A percentile compares a stretch with the other conserved stretches of the same genome.
These are phyloP conservation scores for Lachancea dasiensis DNA, from an alignment of 805 yeast species.

Conservation along the genomic window DNA sequence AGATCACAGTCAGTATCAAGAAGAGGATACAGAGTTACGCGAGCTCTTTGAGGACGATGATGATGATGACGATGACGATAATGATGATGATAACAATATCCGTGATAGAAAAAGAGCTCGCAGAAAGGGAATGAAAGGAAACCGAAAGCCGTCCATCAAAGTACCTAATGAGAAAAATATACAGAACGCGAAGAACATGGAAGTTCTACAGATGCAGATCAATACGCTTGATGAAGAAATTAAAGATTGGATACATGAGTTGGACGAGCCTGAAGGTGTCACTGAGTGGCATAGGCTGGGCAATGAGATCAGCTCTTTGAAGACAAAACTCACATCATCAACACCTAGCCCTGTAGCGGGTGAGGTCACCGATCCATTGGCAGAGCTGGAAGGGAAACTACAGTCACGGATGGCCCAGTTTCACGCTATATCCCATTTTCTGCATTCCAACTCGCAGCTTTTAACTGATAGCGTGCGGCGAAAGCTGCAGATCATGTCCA, in stretches of 20 bases:
- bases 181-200: conserved; percentile 10
- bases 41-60: conserved; percentile 19
- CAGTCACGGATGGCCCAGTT: conserved; percentile 17
- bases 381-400: conserved; percentile 14
- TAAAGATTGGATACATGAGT: conserved; percentile 23
- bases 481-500: conserved; percentile 18
- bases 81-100: conserved; percentile 14
- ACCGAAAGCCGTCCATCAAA: conserved; percentile 5
- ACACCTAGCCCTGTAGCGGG: conserved; percentile 10
- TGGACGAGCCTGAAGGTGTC: conserved; percentile 7
- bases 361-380: conserved; percentile 6
- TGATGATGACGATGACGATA: conserved; percentile 11
- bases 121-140: conserved; percentile 1
- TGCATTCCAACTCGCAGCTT: conserved; percentile 21
- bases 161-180: conserved; percentile 25
- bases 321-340: conserved; percentile 9
- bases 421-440: conserved; percentile 21
- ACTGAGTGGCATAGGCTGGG: conserved; percentile 5
- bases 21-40: conserved; percentile 18
- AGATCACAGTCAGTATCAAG: conserved; percentile 12
- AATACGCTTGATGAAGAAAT: conserved; percentile 21
- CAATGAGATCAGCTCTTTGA: background rate
- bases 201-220: conserved; percentile 21
- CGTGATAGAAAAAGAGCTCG: conserved; percentile 1
- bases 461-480: conserved; percentile 15